Conservation (phyloP, 345 rosid species). For the Iberis pinnata region DNA sequence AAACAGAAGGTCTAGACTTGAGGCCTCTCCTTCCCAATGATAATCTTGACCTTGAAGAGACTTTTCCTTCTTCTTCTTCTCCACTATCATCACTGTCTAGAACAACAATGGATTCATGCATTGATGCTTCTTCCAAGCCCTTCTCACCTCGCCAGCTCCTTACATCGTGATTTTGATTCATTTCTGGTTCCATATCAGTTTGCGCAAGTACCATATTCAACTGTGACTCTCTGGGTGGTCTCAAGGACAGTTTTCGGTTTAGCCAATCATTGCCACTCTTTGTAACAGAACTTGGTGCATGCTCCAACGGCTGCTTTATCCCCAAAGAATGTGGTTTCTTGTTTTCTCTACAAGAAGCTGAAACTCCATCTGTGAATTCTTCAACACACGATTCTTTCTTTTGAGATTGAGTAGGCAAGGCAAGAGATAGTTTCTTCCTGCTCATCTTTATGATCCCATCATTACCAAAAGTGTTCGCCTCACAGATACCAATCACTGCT, state of each 20-base stretch:
- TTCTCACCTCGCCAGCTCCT: constrained; percentile 18
- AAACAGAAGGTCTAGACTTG: background rate
- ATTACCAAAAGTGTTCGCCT: constrained; percentile 7
- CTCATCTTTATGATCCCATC: constrained; percentile 13
- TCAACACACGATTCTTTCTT: constrained; percentile 22
- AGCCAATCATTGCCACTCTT: constrained; percentile 16
- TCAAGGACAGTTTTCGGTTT: constrained; percentile 27
- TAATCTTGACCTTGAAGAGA: constrained; percentile 29
- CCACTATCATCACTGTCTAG: constrained; percentile 78
- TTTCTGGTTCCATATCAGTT: constrained; percentile 7
- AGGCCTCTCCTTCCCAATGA: constrained; percentile 29
- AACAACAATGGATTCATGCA: constrained; percentile 46
- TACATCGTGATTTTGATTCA: constrained; percentile 9
- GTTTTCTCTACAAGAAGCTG: constrained; percentile 2
- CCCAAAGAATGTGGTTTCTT: constrained; percentile 34
- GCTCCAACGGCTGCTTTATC: constrained; percentile 22
- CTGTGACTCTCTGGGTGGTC: constrained; percentile 30
- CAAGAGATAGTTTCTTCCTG: constrained; percentile 36
- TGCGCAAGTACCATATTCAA: constrained; percentile 7
- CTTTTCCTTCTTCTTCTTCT: constrained; percentile 35
- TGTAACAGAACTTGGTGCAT: constrained; percentile 6
- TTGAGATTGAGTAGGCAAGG: constrained; percentile 26
- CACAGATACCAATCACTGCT: constrained; percentile 4
- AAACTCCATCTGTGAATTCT: constrained; percentile 22
- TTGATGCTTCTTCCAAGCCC: constrained; percentile 28